phyloP scores from a whole-genome alignment of 1,139 yeast genomes.

The Magnusiomyces tetraspermus region DNA sequence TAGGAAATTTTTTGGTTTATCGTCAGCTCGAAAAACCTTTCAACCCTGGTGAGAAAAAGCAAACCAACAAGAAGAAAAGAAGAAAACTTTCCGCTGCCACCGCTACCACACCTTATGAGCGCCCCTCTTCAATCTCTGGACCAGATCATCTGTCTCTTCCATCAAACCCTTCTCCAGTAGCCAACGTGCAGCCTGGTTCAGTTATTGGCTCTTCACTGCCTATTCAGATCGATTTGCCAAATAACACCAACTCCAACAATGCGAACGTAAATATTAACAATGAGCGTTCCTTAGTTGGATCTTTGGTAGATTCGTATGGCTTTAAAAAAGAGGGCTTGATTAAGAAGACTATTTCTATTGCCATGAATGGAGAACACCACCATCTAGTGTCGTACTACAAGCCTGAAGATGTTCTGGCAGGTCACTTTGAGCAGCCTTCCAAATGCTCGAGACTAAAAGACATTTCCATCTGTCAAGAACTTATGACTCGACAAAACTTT shows the following conservation, averaged over 20 bases:
- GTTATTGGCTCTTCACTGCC: constrained; percentile 11
- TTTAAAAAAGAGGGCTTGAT: constrained; percentile 70
- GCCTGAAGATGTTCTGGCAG: constrained; percentile 59
- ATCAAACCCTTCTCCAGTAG: background rate
- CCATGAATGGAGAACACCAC: constrained; percentile 36
- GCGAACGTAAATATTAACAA: background rate
- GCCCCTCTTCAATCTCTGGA: background rate
- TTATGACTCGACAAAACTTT: constrained; percentile 52
- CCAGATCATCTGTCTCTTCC: background rate
- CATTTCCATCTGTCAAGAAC: constrained; percentile 43
- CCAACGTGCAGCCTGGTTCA: constrained; percentile 5
- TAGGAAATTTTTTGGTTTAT: constrained; percentile 75
- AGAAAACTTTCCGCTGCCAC: constrained; percentile 6
- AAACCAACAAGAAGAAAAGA: constrained; percentile 27
- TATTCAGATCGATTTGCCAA: constrained; percentile 12
- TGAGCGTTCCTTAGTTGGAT: constrained; percentile 41
- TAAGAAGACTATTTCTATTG: constrained; percentile 73
- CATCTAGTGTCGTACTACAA: constrained; percentile 74
- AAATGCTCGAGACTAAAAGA: constrained; percentile 44
- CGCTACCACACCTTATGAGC: background rate
- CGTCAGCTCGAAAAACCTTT: constrained; percentile 60
- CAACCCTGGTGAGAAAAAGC: constrained; percentile 35
- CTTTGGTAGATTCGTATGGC: constrained; percentile 51
- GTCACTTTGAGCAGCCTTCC: constrained; percentile 51
- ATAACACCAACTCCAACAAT: constrained; percentile 3